Evolutionary conservation across 805 yeast genomes (phyloP), one percentile per base, ranked within the genome.

Genomic region (Yarrowia porcina): DNA sequence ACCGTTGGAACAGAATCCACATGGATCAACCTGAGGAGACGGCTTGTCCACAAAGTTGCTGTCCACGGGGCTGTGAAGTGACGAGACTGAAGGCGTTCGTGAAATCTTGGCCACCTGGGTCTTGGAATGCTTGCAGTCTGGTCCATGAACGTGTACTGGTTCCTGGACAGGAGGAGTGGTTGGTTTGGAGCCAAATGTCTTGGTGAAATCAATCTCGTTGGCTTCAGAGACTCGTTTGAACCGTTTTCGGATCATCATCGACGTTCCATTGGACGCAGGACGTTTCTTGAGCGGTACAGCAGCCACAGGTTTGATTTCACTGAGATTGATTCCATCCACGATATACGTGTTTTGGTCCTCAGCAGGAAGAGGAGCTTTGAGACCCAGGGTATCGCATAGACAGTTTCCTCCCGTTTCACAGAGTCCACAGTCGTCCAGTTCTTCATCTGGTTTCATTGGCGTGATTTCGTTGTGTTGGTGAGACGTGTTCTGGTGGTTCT

Each of bases 1-100:
- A 67, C 84, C 91, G 68, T 88, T 96, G 0, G 96, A 84, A 69
- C 97, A 91, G 73, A 91, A 90, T 0, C 97, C 97, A 74, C 97
- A 91, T 62, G 87, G 83, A 65, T 87, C 92, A 63, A 82, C 61
- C 12, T 27, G 49, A 5, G 61, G 49, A 20, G 49, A 56, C 11
- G 47, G 49, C 3, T 56, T 56, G 15, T 41, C 61, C 10, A 39
- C 49, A 56, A 41, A 39, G 39, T 28, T 32, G 47, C 47, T 39
- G 49, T 41, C 61, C 15, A 56, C 61, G 13, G 47, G n/a, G 17
- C 61, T 56, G 28, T 39, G 30, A 28, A 39, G 49, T 11, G 23
- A 21, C 8, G 61, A 56, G n/a, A 39, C 20, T 6, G 61, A 56
- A 12, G 49, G 49, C 2, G 61, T 39, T n/a, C 39, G 61, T 2